Percentiles rank a stretch among this genome's conserved stretches.
These are phyloP conservation scores for Benincasa hispida DNA, from an alignment of 306 rosid species.

Conservation along the genomic window DNA sequence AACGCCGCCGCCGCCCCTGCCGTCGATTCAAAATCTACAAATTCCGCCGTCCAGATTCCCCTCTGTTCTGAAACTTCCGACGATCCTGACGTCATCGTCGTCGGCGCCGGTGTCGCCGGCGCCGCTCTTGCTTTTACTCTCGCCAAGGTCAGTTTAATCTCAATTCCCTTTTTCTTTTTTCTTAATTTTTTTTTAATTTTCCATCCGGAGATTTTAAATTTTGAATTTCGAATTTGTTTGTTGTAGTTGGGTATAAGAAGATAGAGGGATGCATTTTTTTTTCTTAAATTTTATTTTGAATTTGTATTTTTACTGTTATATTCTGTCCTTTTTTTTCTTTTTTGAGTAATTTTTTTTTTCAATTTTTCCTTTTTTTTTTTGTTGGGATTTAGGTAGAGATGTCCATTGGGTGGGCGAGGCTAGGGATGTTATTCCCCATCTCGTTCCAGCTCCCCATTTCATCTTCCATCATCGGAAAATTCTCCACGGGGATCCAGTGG, in stretches of 20 bases:
- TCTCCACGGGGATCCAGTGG: no score
- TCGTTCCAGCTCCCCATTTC: no score
- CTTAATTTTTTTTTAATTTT: background rate
- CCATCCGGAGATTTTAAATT: background rate
- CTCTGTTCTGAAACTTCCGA: background rate
- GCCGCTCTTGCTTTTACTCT: conserved; percentile 89
- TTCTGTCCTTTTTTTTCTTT: no score
- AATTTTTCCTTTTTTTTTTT: no score
- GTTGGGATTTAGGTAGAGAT: background rate
- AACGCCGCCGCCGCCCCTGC: background rate
- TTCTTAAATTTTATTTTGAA: background rate
- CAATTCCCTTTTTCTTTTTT: background rate
- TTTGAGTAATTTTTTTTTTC: no score
- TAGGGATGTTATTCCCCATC: no score
- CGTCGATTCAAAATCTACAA: background rate
- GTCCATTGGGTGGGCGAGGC: no score
- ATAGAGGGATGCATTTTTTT: background rate
- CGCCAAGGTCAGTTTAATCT: conserved; percentile 38
- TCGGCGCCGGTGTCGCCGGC: conserved; percentile 94
- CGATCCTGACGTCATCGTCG: conserved; percentile 39
- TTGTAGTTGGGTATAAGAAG: no score
- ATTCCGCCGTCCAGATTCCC: background rate
- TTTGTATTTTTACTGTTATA: no score
- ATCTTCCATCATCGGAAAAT: no score
- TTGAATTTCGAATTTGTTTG: background rate